Evolutionary conservation across 2,329 filamentous ascomycete genomes (phyloP).

Genomic region (Penicillium brasilianum): DNA sequence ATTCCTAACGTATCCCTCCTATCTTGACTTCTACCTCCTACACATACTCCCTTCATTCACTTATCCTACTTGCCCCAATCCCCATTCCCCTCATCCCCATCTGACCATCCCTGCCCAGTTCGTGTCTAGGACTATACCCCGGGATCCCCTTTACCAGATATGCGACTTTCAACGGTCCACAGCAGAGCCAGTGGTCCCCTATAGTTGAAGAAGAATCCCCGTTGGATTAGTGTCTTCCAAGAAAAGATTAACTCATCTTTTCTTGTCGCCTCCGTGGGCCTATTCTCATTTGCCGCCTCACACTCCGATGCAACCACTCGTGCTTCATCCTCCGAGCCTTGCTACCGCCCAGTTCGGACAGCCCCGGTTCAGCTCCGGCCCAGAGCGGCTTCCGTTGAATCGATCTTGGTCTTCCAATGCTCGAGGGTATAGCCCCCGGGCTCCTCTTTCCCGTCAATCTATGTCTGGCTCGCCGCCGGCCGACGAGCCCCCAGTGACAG

Average conservation of each 20-base stretch:
- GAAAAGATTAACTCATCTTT: not conserved
- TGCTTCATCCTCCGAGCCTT: conserved; percentile 46
- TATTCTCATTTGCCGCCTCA: conserved; percentile 21
- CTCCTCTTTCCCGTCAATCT: conserved; percentile 47
- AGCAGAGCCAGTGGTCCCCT: conserved; percentile 28
- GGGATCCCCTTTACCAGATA: conserved; percentile 33
- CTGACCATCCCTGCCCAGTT: not conserved
- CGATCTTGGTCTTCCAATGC: conserved; percentile 44
- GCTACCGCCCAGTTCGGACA: conserved; percentile 44
- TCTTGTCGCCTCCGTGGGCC: conserved; percentile 18
- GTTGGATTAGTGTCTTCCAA: not conserved
- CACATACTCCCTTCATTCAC: conserved; percentile 6
- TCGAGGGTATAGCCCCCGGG: conserved; percentile 46
- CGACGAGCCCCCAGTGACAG: conserved; percentile 44
- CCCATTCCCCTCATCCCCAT: conserved; percentile 6
- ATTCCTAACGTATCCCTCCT: not conserved
- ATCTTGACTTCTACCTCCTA: conserved; percentile 12
- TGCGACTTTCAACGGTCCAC: conserved; percentile 34
- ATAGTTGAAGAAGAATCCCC: conserved; percentile 29
- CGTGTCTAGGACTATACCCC: conserved; percentile 1
- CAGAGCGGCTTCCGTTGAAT: conserved; percentile 43
- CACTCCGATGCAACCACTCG: conserved; percentile 50
- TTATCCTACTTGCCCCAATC: not conserved
- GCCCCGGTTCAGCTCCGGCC: conserved; percentile 40
- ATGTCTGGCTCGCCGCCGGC: conserved; percentile 51